A percentile compares a stretch with the other conserved stretches of the same genome.
phyloP scores from a whole-genome alignment of 106 monocot genomes.

The Apostasia shenzhenica region DNA sequence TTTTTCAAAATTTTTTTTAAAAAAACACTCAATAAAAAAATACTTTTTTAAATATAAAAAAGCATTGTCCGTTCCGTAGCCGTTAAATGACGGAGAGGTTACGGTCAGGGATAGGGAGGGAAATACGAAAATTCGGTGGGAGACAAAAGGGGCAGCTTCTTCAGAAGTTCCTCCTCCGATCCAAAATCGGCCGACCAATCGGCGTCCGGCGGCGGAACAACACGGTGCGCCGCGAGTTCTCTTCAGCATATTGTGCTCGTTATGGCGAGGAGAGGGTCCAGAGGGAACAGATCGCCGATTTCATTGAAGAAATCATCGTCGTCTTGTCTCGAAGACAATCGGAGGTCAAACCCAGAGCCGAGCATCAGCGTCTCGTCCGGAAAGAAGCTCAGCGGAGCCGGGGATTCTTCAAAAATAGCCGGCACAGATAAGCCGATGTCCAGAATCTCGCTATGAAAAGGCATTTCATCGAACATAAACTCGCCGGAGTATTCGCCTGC shows the following conservation, averaged over 20 bases:
- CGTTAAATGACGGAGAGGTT: slow-evolving; percentile 6
- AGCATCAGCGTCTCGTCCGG: neutral
- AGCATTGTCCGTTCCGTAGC: neutral
- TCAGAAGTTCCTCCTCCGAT: slow-evolving; percentile 5
- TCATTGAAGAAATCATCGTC: slow-evolving; percentile 37
- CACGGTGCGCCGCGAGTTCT: neutral
- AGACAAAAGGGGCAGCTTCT: slow-evolving; percentile 1
- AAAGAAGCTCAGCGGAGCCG: slow-evolving; percentile 8
- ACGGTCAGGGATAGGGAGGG: neutral
- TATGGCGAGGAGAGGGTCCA: slow-evolving; percentile 30
- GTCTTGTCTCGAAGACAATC: neutral
- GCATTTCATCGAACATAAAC: slow-evolving; percentile 28
- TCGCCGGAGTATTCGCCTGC: slow-evolving; percentile 3
- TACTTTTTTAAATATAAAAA: slow-evolving; percentile 3
- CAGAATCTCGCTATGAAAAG: slow-evolving; percentile 22
- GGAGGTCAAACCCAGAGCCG: neutral
- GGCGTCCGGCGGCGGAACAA: slow-evolving; percentile 10
- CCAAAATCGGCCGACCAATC: slow-evolving; percentile 26
- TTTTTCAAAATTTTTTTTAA: neutral
- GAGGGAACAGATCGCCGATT: slow-evolving; percentile 44
- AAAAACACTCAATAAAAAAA: neutral
- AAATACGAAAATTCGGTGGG: neutral
- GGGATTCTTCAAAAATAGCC: slow-evolving; percentile 19
- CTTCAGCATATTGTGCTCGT: neutral
- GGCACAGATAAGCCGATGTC: slow-evolving; percentile 19